These are phyloP conservation scores for Phytophthora idaei DNA, from an alignment of 352 stramenopile genomes.

Conservation along the genomic window DNA sequence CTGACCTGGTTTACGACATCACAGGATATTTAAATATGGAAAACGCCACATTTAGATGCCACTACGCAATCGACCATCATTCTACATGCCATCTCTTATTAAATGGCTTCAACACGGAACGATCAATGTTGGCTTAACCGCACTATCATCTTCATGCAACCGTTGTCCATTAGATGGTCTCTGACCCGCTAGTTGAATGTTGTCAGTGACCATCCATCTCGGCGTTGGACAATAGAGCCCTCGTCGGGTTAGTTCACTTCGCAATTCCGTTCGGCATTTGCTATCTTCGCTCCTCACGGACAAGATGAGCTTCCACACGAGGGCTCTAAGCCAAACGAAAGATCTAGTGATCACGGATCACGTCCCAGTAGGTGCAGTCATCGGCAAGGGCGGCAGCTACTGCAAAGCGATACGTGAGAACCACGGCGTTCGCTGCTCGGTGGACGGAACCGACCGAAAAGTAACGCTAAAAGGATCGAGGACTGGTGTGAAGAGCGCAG, in stretches of 20 bases:
- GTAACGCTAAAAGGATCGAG: conserved; percentile 34
- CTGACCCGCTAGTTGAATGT: conserved; percentile 4
- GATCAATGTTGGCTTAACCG: too few species aligned
- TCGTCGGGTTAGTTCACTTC: conserved; percentile 13
- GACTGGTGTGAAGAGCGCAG: conserved; percentile 15
- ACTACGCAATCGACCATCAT: conserved; percentile 23
- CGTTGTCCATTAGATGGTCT: neutral
- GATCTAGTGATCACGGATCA: conserved; percentile 36
- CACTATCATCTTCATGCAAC: too few species aligned
- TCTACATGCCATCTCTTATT: conserved; percentile 3
- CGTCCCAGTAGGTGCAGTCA: conserved; percentile 47
- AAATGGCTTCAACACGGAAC: too few species aligned
- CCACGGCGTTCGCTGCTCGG: conserved; percentile 35
- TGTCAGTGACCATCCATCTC: neutral
- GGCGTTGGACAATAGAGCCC: neutral
- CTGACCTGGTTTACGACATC: neutral
- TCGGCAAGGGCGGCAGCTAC: conserved; percentile 45
- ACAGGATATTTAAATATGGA: neutral
- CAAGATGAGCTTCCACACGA: conserved; percentile 21
- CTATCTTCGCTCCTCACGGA: neutral
- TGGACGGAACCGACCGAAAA: conserved; percentile 31
- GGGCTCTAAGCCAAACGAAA: conserved; percentile 18
- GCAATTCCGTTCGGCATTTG: neutral
- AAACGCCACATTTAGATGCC: neutral
- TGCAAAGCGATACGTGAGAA: conserved; percentile 38